phyloP scores from a whole-genome alignment of 768 basidiomycete genomes.

The Inosperma sp. region DNA sequence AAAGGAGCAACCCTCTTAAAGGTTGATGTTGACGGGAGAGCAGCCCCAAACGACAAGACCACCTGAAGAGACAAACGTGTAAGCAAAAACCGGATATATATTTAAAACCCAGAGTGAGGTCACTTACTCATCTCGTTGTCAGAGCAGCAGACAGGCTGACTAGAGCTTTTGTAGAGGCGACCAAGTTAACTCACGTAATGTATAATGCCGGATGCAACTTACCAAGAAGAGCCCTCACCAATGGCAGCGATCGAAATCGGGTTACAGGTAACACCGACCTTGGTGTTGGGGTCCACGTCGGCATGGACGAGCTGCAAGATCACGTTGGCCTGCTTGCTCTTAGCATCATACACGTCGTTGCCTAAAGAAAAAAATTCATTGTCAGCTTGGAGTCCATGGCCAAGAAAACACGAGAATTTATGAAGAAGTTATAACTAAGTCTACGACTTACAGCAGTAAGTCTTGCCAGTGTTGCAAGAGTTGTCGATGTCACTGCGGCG shows the following conservation, averaged over 20 bases:
- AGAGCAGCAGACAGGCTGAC: conserved; percentile 3
- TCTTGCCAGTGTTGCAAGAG: conserved; percentile 1
- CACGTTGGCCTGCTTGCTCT: not conserved
- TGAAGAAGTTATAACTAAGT: too few relatives aligned
- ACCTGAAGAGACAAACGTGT: not conserved
- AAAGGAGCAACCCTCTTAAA: not conserved
- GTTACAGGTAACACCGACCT: not conserved
- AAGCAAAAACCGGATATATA: not conserved
- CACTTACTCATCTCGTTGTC: conserved; percentile 1
- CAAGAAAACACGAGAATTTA: not conserved
- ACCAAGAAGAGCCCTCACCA: not conserved
- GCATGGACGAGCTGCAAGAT: not conserved
- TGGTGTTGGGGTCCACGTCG: not conserved
- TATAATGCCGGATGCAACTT: too few relatives aligned
- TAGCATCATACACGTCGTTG: not conserved
- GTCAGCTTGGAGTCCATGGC: not conserved
- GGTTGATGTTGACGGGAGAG: not conserved
- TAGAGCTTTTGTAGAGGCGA: not conserved
- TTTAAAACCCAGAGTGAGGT: too few relatives aligned
- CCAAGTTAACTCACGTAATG: not conserved
- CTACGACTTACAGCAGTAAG: conserved; percentile 4
- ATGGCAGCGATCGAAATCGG: not conserved
- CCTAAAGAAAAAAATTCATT: not conserved
- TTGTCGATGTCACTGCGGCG: not conserved
- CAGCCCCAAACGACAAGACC: not conserved